Evolutionary conservation across 257 asterid species (phyloP).

Genomic region (Solanum tacnaense): DNA sequence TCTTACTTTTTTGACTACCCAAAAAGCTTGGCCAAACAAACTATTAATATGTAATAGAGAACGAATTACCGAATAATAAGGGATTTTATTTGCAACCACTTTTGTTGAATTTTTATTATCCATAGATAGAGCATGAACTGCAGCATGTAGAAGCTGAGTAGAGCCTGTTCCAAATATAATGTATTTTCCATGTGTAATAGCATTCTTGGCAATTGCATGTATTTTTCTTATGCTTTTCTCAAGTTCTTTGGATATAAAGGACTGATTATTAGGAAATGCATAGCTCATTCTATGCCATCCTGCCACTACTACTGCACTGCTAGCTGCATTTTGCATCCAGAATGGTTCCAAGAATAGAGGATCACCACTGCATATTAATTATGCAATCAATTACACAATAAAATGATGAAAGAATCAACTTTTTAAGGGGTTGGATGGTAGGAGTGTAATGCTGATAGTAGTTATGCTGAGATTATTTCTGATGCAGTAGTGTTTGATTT

Average conservation of each 20-base stretch:
- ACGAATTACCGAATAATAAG: constrained; percentile 32
- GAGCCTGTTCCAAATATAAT: constrained; percentile 64
- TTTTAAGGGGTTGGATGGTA: no score
- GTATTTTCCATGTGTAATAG: constrained; percentile 36
- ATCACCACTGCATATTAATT: constrained; percentile 21
- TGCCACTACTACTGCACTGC: constrained; percentile 42
- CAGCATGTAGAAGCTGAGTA: constrained; percentile 59
- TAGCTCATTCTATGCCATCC: constrained; percentile 94
- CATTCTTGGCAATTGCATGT: constrained; percentile 40
- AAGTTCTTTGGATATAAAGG: constrained; percentile 32
- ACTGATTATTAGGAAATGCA: constrained; percentile 3
- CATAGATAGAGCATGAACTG: constrained; percentile 55
- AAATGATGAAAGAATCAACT: no score
- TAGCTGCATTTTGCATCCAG: constrained; percentile 28
- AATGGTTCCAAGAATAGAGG: constrained; percentile 24
- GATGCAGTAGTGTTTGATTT: no score
- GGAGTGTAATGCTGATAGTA: no score
- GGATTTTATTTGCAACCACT: constrained; percentile 39
- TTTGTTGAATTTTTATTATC: constrained; percentile 4
- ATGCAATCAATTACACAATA: not conserved
- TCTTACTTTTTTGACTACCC: not conserved
- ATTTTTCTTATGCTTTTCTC: constrained; percentile 24
- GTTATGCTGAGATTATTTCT: no score
- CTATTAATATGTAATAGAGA: not conserved
- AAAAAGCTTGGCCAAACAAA: not conserved